These are phyloP conservation scores for Podospora anserina DNA, from an alignment of 495 filamentous ascomycete genomes.

Conservation along the genomic window DNA sequence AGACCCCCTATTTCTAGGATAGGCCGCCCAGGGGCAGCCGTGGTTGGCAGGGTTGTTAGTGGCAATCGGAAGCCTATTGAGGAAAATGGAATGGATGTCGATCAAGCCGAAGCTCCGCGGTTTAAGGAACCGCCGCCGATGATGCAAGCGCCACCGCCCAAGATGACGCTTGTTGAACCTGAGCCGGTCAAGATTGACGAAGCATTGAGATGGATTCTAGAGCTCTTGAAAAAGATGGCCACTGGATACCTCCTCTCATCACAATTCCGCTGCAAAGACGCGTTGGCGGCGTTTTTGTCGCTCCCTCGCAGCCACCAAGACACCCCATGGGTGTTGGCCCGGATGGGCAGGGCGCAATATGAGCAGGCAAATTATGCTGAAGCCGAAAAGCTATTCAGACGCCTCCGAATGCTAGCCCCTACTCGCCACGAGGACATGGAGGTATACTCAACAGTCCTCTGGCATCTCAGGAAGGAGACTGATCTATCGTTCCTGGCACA, in stretches of 20 bases:
- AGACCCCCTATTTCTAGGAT: conserved; percentile 59
- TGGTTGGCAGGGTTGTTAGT: conserved; percentile 79
- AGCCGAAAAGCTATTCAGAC: conserved; percentile 78
- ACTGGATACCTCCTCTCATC: conserved; percentile 71
- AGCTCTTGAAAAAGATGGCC: conserved; percentile 78
- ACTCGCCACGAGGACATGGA: conserved; percentile 90
- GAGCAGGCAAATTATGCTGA: conserved; percentile 81
- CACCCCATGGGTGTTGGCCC: conserved; percentile 90
- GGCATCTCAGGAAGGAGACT: conserved; percentile 89
- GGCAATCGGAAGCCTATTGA: conserved; percentile 72
- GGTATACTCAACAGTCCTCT: conserved; percentile 93
- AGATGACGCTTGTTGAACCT: conserved; percentile 39
- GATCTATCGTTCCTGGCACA: conserved; percentile 90
- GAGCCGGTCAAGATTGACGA: conserved; percentile 64
- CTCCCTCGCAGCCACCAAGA: conserved; percentile 75
- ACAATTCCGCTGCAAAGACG: conserved; percentile 73
- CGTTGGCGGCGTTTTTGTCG: conserved; percentile 65
- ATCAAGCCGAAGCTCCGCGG: conserved; percentile 53
- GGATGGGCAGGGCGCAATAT: conserved; percentile 84
- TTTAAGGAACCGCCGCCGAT: conserved; percentile 43
- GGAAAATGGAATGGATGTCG: conserved; percentile 61
- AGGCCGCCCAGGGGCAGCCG: conserved; percentile 53
- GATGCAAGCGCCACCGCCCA: conserved; percentile 32
- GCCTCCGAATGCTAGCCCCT: conserved; percentile 70
- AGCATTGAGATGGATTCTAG: conserved; percentile 69